Base-by-base conservation (phyloP, 805 yeast genomes). In the Spathaspora boniae region DNA sequence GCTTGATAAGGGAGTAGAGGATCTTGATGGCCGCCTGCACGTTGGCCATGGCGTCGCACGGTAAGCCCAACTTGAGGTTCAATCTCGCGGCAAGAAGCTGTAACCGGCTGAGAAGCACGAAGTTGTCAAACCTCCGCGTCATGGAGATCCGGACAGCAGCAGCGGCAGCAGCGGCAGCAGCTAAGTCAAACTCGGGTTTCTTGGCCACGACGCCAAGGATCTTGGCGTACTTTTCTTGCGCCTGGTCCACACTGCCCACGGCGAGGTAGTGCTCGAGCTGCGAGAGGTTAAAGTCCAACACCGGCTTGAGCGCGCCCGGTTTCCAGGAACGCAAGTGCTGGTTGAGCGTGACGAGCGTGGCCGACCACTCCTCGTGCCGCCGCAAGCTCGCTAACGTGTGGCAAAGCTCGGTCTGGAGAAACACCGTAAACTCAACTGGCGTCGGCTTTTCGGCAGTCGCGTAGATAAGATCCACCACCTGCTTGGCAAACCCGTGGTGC, bases 1-100 rank as follows among this genome's bases (percentile, higher is more conserved):
- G 72, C 38, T 72, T 73, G 26, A 80, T 38, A 6, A 81, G 53
- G 0, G 85, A 76, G 37, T 72, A 70, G 6, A 76, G 50, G 5
- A 82, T 52, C 42, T 78, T 74, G 2, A 79, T 56, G 1, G 79
- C 63, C 8, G 69, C 59, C 38, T 74, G 79, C 9, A 66, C 52
- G 29, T 74, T 74, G 24, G 40, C 38, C 16, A 65, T 53, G 4
- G 74, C 58, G 5, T 50, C 53, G 2, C 53, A 31, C 27, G 48
- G 46, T n/a, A 58, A 51, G 0, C 42, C 37, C 1, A 30, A 16
- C n/a, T 43, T 29, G 21, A 29, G 34, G 17, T 56, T 51, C 22
- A 61, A 42, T 15, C 43, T 33, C 1, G 66, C 45, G 2, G 65
- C 44, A 5, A 65, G 27, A 16, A 46, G 34, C 28, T 70, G 72